Conservation (phyloP, 2,329 filamentous ascomycete species). For the Scolecobasidium constrictum region DNA sequence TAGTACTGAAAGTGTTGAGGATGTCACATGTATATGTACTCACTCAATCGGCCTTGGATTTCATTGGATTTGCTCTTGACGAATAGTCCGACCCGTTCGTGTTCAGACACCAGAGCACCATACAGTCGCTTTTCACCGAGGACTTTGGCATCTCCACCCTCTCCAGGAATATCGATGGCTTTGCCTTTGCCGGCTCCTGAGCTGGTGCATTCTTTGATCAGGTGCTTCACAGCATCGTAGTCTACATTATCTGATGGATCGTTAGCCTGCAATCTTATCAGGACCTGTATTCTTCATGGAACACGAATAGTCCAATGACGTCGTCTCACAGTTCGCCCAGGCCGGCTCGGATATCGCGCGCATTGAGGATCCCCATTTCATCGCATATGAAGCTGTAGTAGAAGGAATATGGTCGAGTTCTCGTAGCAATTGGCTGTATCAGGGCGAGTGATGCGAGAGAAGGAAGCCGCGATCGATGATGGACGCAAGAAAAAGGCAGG, state of each 20-base stretch:
- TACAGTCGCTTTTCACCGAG: conserved; percentile 65
- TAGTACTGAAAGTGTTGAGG: too few species aligned
- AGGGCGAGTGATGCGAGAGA: too few species aligned
- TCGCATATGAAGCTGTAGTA: too few species aligned
- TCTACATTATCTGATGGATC: conserved; percentile 80
- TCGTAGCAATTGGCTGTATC: too few species aligned
- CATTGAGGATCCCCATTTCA: not conserved
- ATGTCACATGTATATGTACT: too few species aligned
- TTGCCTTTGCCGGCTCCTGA: conserved; percentile 57
- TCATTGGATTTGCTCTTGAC: conserved; percentile 72
- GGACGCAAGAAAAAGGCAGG: too few species aligned
- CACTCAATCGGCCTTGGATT: conserved; percentile 59
- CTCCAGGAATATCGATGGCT: conserved; percentile 65
- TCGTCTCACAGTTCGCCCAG: conserved; percentile 2
- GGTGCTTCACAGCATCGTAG: conserved; percentile 76
- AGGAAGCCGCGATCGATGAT: too few species aligned
- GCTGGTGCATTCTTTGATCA: conserved; percentile 72
- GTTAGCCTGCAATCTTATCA: too few species aligned
- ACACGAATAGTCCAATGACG: conserved; percentile 4
- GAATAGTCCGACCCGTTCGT: conserved; percentile 69
- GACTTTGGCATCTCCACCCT: conserved; percentile 41
- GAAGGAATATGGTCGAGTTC: too few species aligned
- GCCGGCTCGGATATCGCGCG: not conserved
- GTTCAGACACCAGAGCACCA: conserved; percentile 58
- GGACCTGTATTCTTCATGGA: too few species aligned